Base-by-base conservation (phyloP, 768 basidiomycete species). In the Coprinopsis sp. region DNA sequence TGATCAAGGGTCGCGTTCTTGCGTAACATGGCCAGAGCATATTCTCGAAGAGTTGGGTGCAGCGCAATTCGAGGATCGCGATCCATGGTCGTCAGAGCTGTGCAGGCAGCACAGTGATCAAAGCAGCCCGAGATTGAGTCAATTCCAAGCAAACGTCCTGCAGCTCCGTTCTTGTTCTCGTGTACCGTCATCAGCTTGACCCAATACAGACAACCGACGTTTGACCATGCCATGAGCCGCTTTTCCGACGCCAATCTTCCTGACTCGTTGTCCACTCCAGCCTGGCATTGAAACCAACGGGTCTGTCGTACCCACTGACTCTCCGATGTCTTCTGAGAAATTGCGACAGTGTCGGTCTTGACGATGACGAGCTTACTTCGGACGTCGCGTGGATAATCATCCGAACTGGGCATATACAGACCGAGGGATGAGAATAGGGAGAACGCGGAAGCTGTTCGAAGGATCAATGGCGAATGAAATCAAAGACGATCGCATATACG, bases 71-170 rank as follows among this genome's bases (percentile, higher is more conserved):
- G 31, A n/a, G 44, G 44, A 19, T 46, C 18, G 4, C 44, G 31
- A 27, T 22, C 31, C 44, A 46, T 46, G 21, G 47, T 39, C 13
- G 49, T 24, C 14, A 45, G 49, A 5, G 28, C 30, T 3, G 22
- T 31, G 28, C 59, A 59, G 4, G 23, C 33, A 5, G 51, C 52
- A 12, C 52, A 53, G 41, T 61, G 59, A n/a, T 57, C 50, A 30
- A 56, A 45, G 25, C 51, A 49, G 3, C 58, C 59, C 2, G 49
- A 47, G 18, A 61, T 53, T 40, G 56, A 48, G 13, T 56, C 50
- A 40, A 55, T 52, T 10, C 52, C 57, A 13, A 54, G 33, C 22
- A 46, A 8, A 5, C 30, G 4, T 12, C 14, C 5, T 31, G n/a
- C 14, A 40, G 38, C 31, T 6, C 16, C 23, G 4, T n/a, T 19